A percentile compares a stretch with the other conserved stretches of the same genome.
Evolutionary conservation across 345 rosid genomes (phyloP).

Genomic region (Trapa bicornis): DNA sequence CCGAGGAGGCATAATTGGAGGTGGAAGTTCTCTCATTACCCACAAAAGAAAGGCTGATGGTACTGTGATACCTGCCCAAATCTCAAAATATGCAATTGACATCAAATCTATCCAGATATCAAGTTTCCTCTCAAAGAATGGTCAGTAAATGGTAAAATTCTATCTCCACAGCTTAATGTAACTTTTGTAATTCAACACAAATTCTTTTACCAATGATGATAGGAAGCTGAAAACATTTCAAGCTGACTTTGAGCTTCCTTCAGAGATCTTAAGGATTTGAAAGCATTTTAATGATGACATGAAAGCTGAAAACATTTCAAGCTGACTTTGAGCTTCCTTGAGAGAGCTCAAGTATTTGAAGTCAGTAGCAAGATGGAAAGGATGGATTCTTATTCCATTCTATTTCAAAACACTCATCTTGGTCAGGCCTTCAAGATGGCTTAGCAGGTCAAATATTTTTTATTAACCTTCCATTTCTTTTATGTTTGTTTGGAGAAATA

Average conservation of each 20-base stretch:
- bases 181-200: background rate
- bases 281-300: background rate
- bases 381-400: background rate
- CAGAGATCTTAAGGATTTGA: no score
- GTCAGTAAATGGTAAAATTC: background rate
- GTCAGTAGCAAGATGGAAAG: background rate
- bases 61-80: conserved; percentile 17
- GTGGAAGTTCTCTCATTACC: conserved; percentile 24
- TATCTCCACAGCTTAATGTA: background rate
- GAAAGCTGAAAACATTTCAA: background rate
- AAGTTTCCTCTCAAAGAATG: background rate
- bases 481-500: background rate
- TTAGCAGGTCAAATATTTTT: no score
- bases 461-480: background rate
- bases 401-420: no score
- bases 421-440: no score
- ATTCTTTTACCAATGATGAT: background rate
- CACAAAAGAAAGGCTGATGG: conserved; percentile 22
- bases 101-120: background rate
- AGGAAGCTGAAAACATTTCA: background rate
- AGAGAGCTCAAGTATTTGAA: no score
- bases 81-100: conserved; percentile 1
- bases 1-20: conserved; percentile 7
- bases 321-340: background rate
- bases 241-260: background rate